These are phyloP conservation scores for Amaranthus palmeri DNA, from an alignment of 148 eudicot genomes.

Conservation along the genomic window DNA sequence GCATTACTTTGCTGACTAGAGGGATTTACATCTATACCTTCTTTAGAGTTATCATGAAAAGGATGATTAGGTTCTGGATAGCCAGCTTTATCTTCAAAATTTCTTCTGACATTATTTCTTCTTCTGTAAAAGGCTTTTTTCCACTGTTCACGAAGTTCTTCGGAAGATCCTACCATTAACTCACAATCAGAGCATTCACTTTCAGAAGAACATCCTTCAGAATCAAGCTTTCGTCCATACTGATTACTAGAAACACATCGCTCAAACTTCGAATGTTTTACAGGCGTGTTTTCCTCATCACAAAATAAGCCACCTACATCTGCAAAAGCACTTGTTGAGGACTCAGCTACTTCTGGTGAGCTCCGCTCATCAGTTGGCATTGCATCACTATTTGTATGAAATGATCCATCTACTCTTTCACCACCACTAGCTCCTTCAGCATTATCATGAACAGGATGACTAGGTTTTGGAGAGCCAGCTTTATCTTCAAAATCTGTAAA, in stretches of 20 bases:
- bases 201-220: constrained; percentile 44
- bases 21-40: constrained; percentile 11
- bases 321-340: constrained; percentile 16
- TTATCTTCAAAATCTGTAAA: not conserved
- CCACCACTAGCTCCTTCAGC: not conserved
- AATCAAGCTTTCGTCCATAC: constrained; percentile 47
- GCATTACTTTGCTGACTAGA: constrained; percentile 11
- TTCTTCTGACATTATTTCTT: not conserved
- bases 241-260: constrained; percentile 36
- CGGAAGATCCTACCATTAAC: constrained; percentile 58
- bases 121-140: constrained; percentile 35
- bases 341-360: constrained; percentile 20
- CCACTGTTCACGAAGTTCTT: constrained; percentile 55
- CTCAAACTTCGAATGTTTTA: constrained; percentile 67
- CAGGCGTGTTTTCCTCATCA: constrained; percentile 44
- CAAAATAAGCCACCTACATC: constrained; percentile 26
- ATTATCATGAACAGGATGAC: not conserved
- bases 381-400: constrained; percentile 27
- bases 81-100: constrained; percentile 3
- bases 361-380: constrained; percentile 30
- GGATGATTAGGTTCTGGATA: constrained; percentile 21
- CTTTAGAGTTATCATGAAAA: constrained; percentile 22
- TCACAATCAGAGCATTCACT: constrained; percentile 63
- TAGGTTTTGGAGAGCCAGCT: no score
- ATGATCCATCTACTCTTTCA: constrained; percentile 9